A percentile compares a stretch with the other conserved stretches of the same genome.
Conservation (phyloP, 768 basidiomycete species). For the Pulveroboletus sp. region DNA sequence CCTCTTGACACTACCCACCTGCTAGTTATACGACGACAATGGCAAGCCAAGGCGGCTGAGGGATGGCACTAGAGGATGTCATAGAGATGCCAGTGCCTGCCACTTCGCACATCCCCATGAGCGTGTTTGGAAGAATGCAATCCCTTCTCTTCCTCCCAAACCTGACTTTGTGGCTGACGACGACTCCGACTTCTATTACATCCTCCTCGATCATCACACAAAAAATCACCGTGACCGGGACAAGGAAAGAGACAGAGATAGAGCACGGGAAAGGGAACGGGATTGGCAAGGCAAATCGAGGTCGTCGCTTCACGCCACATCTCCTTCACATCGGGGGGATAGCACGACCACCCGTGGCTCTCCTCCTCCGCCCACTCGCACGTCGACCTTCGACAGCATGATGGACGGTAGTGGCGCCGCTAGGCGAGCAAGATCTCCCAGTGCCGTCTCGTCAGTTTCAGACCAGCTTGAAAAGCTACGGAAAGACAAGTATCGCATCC, state of each 20-base stretch:
- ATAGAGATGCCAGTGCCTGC: conserved; percentile 19
- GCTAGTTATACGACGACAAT: conserved; percentile 28
- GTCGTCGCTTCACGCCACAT: conserved; percentile 1
- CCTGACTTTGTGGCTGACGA: conserved; percentile 17
- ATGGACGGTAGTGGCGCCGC: conserved; percentile 4
- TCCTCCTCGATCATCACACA: conserved; percentile 5
- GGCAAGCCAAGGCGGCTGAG: conserved; percentile 22
- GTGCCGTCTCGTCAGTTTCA: conserved; percentile 21
- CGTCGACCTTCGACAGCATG: conserved; percentile 9
- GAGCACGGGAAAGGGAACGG: background rate
- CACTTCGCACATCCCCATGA: conserved; percentile 33
- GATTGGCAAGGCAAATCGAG: conserved; percentile 10
- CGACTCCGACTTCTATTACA: conserved; percentile 23
- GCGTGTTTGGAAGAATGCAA: conserved; percentile 31
- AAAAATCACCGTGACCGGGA: conserved; percentile 12
- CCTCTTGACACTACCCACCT: conserved; percentile 6
- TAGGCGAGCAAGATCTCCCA: conserved; percentile 22
- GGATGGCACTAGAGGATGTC: conserved; percentile 22
- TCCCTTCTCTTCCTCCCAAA: conserved; percentile 24
- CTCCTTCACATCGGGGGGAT: conserved; percentile 16
- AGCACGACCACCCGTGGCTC: conserved; percentile 15
- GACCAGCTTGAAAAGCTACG: conserved; percentile 25
- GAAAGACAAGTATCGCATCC: conserved; percentile 11
- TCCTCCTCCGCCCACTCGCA: conserved; percentile 13
- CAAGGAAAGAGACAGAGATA: background rate